Percentiles rank a stretch among this genome's conserved stretches.
Evolutionary conservation across 139 green algal species (phyloP).

Genomic region (Micractinium sp.): DNA sequence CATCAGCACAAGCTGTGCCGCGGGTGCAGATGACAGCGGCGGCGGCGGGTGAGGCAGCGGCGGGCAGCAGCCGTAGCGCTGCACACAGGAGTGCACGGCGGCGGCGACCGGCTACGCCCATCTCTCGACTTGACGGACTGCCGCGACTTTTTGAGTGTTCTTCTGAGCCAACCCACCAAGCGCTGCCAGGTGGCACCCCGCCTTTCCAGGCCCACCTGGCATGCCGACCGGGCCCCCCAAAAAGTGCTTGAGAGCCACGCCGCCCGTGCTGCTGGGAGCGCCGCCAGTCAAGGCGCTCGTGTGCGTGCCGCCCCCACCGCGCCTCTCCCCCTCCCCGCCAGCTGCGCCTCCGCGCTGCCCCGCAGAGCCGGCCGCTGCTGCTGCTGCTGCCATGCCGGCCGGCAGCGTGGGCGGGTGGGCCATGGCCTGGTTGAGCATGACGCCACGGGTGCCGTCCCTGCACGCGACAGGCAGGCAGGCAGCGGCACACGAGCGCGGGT

Average conservation of each 20-base stretch:
- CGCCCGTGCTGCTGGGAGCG: not conserved
- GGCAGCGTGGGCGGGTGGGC: not conserved
- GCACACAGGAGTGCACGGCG: no score
- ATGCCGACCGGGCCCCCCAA: conserved; percentile 59
- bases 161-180: no score
- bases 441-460: conserved; percentile 32
- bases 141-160: no score
- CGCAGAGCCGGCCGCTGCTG: not conserved
- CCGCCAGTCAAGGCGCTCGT: not conserved
- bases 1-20: no score
- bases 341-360: not conserved
- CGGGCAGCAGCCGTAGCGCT: no score
- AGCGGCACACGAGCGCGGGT: no score
- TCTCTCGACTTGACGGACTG: no score
- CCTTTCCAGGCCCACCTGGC: conserved; percentile 14
- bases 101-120: no score
- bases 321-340: no score
- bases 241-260: conserved; percentile 37
- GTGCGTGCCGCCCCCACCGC: no score
- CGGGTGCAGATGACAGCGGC: not conserved
- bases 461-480: not conserved
- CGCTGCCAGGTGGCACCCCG: not conserved
- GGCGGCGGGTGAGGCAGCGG: no score
- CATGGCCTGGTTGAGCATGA: conserved; percentile 55
- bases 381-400: not conserved